Evolutionary conservation across 1,284 basidiomycete species (phyloP), one percentile per base, ranked within the genome.

Genomic region (Ganoderma lingzhi): DNA sequence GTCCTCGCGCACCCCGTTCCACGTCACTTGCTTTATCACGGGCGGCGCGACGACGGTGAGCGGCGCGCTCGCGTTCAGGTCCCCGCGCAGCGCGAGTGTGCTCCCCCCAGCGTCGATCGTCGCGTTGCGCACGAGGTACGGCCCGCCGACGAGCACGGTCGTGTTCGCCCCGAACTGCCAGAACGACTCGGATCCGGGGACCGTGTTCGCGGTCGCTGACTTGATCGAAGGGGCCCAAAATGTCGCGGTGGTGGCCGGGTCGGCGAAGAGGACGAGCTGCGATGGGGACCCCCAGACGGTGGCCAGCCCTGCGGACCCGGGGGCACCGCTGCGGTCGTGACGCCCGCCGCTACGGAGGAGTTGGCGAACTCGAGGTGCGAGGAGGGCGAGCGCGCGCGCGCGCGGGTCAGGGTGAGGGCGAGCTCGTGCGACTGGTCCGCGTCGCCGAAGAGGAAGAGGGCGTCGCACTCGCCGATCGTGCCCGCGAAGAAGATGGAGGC

Each of bases 401-500:
- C 4, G 6, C 88, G 88, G 0, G 39, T 35, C 35, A 90, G 77
- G 1, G 72, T 64, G 51, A 93, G 78, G 2, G 87, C 82, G 42
- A 83, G 78, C 76, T 94, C 91, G 76, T 91, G 88, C n/a, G 84
- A 83, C 73, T 93, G 88, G 2, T 78, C 75, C 2, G 83, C 76
- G 69, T 89, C 84, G 0, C 92, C 92, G 74, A 90, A 88, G 17
- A 94, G 80, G 81, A 93, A 89, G 10, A 94, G 80, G 28, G 93
- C 83, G 75, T 94, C 91, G 42, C 91, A 85, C 4, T 77, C 81
- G 55, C 88, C 92, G 67, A 94, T 93, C 17, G 77, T 81, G 15
- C 91, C 90, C 0, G 93, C 88, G 74, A 88, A 94, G 76, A 89
- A 79, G 41, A 94, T 81, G 64, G 87, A 84, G 0, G 92, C 91